Percentiles rank a stretch among this genome's conserved stretches.
These are phyloP conservation scores for Colletotrichum coccodes DNA, from an alignment of 2,329 filamentous ascomycete species.

Conservation along the genomic window DNA sequence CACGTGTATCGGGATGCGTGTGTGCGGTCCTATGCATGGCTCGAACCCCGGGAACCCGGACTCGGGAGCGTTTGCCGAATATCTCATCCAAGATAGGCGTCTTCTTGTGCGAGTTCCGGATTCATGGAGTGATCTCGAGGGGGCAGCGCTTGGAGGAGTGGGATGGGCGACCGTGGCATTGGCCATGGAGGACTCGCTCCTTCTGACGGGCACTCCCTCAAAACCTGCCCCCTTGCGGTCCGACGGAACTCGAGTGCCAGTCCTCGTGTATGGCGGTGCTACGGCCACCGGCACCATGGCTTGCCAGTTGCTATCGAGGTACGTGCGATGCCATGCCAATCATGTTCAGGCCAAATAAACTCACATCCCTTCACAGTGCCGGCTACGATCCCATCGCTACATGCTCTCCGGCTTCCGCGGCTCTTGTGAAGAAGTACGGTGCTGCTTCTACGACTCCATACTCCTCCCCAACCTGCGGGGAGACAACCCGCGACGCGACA, in stretches of 20 bases:
- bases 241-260: slow-evolving; percentile 28
- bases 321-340: slow-evolving; percentile 6
- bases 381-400: slow-evolving; percentile 3
- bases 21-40: background rate
- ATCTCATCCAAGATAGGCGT: background rate
- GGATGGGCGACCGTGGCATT: slow-evolving; percentile 37
- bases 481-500: background rate
- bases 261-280: slow-evolving; percentile 42
- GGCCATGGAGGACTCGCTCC: background rate
- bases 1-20: background rate
- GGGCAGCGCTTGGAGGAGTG: slow-evolving; percentile 37
- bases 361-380: background rate
- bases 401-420: background rate
- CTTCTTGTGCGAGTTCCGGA: slow-evolving; percentile 35
- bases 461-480: background rate
- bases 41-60: background rate
- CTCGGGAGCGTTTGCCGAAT: background rate
- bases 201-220: background rate
- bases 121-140: slow-evolving; percentile 35
- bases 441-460: background rate
- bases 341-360: too few species aligned
- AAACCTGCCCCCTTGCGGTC: slow-evolving; percentile 30
- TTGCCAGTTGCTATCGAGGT: slow-evolving; percentile 40
- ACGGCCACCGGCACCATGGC: slow-evolving; percentile 43
- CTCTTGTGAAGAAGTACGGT: slow-evolving; percentile 5